phyloP scores from a whole-genome alignment of 192 early-diverging fungal genomes.

The Gigaspora rosea region DNA sequence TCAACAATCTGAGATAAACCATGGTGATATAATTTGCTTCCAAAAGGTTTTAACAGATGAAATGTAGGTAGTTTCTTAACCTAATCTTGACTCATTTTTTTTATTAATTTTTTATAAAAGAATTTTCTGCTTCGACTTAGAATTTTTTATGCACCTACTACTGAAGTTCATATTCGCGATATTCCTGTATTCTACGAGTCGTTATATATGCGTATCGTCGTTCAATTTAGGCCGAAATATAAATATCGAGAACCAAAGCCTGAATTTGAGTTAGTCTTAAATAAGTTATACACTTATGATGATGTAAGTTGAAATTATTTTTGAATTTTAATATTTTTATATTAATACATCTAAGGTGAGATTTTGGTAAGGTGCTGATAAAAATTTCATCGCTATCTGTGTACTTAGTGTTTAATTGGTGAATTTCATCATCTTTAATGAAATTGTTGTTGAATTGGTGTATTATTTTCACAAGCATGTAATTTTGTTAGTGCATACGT shows the following conservation, averaged over 20 bases:
- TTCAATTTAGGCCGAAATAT: slow-evolving; percentile 70
- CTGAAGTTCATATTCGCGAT: slow-evolving; percentile 40
- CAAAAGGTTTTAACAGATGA: no score
- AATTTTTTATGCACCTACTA: slow-evolving; percentile 41
- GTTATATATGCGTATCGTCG: slow-evolving; percentile 62
- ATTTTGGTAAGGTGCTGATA: no score
- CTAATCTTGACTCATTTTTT: neutral
- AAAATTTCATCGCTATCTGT: no score
- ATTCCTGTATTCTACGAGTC: slow-evolving; percentile 79
- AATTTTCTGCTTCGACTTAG: slow-evolving; percentile 3
- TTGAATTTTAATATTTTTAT: slow-evolving; percentile 13
- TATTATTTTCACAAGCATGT: no score
- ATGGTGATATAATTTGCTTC: no score
- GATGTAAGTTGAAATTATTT: no score
- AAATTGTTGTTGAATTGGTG: no score
- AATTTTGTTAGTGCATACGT: no score
- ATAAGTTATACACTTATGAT: slow-evolving; percentile 70
- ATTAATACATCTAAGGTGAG: no score
- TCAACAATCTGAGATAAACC: slow-evolving; percentile 76
- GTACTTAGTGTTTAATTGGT: no score
- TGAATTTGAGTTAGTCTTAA: slow-evolving; percentile 53
- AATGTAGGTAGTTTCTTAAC: slow-evolving; percentile 39
- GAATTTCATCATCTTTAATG: no score
- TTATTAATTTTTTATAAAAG: no score
- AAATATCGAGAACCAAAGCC: slow-evolving; percentile 42